phyloP scores from a whole-genome alignment of 495 filamentous ascomycete species.

The Aspergillus homomorphus region DNA sequence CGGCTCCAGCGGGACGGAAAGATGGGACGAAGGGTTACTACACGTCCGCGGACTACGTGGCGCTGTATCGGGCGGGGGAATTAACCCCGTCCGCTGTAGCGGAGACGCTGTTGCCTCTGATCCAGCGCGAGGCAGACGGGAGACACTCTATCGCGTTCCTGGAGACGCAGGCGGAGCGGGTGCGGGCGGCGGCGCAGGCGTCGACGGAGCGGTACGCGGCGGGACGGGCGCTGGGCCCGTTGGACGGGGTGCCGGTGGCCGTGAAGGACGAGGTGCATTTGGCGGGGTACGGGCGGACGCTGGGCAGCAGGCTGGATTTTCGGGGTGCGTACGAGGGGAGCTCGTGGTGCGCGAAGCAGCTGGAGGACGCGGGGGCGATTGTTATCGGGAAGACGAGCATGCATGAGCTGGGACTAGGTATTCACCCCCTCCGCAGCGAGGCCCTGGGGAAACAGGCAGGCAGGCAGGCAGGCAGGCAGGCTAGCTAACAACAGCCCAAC shows the following conservation, averaged over 20 bases:
- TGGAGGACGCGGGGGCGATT: conserved; percentile 75
- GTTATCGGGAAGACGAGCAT: conserved; percentile 84
- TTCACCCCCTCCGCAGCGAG: neutral
- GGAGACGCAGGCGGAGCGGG: conserved; percentile 54
- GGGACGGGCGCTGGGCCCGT: conserved; percentile 57
- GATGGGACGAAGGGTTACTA: conserved; percentile 52
- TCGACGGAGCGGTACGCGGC: conserved; percentile 68
- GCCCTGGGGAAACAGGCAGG: no score
- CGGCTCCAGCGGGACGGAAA: conserved; percentile 30
- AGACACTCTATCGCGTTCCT: conserved; percentile 71
- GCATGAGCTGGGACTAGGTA: conserved; percentile 83
- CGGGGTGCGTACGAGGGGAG: conserved; percentile 48
- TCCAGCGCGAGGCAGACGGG: conserved; percentile 55
- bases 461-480: no score
- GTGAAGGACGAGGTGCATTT: conserved; percentile 83
- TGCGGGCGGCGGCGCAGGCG: conserved; percentile 63
- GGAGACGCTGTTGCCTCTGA: conserved; percentile 65
- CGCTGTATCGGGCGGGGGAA: conserved; percentile 62
- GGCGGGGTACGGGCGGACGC: conserved; percentile 64
- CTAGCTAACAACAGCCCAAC: neutral
- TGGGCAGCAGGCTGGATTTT: conserved; percentile 60
- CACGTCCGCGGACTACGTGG: conserved; percentile 74
- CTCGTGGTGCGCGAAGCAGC: conserved; percentile 71
- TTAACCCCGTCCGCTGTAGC: conserved; percentile 69
- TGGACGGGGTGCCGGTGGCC: conserved; percentile 84